Evolutionary conservation across 2,329 filamentous ascomycete genomes (phyloP).

Genomic region (Onygenales sp.): DNA sequence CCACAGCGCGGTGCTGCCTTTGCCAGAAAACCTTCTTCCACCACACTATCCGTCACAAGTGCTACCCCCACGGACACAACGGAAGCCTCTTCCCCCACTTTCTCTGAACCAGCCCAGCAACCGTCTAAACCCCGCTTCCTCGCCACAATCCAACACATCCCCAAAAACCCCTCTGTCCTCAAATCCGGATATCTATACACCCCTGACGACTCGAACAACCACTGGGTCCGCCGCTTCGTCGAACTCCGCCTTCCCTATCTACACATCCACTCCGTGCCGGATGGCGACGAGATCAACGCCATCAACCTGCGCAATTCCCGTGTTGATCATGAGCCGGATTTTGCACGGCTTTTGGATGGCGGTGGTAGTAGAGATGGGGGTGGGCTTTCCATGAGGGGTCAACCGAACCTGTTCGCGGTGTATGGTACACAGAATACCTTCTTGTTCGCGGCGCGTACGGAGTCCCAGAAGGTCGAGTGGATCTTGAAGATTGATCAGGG

Average conservation of each 20-base stretch:
- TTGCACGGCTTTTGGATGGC: conserved; percentile 59
- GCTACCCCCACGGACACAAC: conserved; percentile 10
- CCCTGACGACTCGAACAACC: conserved; percentile 63
- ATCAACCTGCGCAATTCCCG: conserved; percentile 82
- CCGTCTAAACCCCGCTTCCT: conserved; percentile 54
- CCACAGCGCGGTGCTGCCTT: conserved; percentile 27
- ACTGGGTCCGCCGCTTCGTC: conserved; percentile 88
- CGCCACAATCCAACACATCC: conserved; percentile 65
- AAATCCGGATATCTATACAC: conserved; percentile 84
- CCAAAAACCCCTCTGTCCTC: conserved; percentile 70
- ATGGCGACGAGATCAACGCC: conserved; percentile 82
- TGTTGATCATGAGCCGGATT: conserved; percentile 86
- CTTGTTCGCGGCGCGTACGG: conserved; percentile 81
- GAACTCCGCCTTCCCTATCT: conserved; percentile 87
- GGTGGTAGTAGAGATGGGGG: conserved; percentile 18
- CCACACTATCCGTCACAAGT: conserved; percentile 20
- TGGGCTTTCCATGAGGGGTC: conserved; percentile 34
- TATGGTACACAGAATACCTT: conserved; percentile 94
- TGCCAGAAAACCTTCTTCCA: conserved; percentile 13
- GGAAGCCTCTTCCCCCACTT: conserved; percentile 2
- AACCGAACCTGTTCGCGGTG: conserved; percentile 76
- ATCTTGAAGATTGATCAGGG: conserved; percentile 90
- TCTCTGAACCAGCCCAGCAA: conserved; percentile 9
- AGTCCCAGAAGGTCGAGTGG: conserved; percentile 94
- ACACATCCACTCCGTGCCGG: conserved; percentile 73